Conservation (phyloP, 2,329 filamentous ascomycete species). For the Phaeosphaeriaceae sp. region DNA sequence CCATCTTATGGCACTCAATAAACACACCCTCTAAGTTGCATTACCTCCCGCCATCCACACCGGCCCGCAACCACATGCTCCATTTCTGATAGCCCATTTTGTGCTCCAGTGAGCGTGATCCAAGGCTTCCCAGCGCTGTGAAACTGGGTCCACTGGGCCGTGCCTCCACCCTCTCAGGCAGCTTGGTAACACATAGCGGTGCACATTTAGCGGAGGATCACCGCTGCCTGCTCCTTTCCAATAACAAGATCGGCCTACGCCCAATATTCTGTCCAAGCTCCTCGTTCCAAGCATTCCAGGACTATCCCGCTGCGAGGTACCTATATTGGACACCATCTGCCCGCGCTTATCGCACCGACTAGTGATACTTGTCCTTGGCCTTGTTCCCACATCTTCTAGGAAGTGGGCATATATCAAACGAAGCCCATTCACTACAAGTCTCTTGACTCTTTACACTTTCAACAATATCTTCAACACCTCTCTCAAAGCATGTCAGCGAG, state of each 20-base stretch:
- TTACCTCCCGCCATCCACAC: conserved; percentile 29
- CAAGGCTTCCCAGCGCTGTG: conserved; percentile 23
- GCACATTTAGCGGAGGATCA: conserved; percentile 41
- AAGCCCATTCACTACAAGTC: conserved; percentile 33
- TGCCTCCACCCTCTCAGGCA: conserved; percentile 30
- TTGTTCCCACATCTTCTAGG: neutral
- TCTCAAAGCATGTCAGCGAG: conserved; percentile 20
- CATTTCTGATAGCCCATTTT: conserved; percentile 29
- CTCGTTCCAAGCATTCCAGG: conserved; percentile 37
- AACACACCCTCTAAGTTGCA: conserved; percentile 9
- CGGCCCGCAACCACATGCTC: conserved; percentile 36
- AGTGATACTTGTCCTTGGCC: conserved; percentile 12
- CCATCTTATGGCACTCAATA: conserved; percentile 17
- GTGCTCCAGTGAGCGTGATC: conserved; percentile 24
- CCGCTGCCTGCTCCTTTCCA: conserved; percentile 33
- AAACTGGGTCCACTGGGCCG: conserved; percentile 37
- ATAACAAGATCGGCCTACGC: conserved; percentile 35
- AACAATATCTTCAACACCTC: too few relatives aligned
- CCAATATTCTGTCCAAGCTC: conserved; percentile 21
- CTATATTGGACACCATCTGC: conserved; percentile 38
- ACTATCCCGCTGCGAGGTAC: conserved; percentile 40
- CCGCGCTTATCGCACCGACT: conserved; percentile 24
- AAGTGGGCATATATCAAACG: conserved; percentile 9
- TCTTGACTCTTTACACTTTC: conserved; percentile 20
- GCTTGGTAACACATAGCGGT: conserved; percentile 31